These are phyloP conservation scores for Aspergillus bertholletiae DNA, from an alignment of 495 filamentous ascomycete genomes.

Conservation along the genomic window DNA sequence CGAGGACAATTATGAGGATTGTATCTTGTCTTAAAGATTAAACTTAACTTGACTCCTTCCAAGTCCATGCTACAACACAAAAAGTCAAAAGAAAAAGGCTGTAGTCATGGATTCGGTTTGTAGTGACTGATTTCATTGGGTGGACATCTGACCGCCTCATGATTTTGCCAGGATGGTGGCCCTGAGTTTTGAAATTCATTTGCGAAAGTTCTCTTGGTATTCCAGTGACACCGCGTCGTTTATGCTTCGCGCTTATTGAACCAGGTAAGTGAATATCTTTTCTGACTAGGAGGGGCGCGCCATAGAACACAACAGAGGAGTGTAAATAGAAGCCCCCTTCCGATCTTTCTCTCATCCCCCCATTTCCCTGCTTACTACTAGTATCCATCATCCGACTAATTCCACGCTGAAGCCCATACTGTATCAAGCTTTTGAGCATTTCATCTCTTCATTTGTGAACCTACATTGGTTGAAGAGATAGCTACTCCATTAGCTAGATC, in stretches of 20 bases:
- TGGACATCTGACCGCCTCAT: background rate
- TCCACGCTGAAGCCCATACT: background rate
- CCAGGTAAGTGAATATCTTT: constrained; percentile 12
- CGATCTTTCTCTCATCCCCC: background rate
- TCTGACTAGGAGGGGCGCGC: background rate
- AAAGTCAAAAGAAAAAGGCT: no score
- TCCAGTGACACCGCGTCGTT: background rate
- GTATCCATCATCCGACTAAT: background rate
- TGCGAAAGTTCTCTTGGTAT: background rate
- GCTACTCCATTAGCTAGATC: background rate
- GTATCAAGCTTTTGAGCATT: background rate
- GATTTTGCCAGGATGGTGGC: background rate
- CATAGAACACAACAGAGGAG: constrained; percentile 1
- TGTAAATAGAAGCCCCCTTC: background rate
- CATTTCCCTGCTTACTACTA: background rate
- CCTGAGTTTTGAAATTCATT: background rate
- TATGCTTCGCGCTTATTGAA: background rate
- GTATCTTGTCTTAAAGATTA: no score
- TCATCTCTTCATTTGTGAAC: background rate
- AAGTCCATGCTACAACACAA: no score
- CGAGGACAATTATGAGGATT: no score
- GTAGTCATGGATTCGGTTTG: no score
- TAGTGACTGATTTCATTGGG: background rate
- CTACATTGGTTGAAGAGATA: background rate
- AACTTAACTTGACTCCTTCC: no score